phyloP scores from a whole-genome alignment of 768 basidiomycete species.

The Mycena polygramma region DNA sequence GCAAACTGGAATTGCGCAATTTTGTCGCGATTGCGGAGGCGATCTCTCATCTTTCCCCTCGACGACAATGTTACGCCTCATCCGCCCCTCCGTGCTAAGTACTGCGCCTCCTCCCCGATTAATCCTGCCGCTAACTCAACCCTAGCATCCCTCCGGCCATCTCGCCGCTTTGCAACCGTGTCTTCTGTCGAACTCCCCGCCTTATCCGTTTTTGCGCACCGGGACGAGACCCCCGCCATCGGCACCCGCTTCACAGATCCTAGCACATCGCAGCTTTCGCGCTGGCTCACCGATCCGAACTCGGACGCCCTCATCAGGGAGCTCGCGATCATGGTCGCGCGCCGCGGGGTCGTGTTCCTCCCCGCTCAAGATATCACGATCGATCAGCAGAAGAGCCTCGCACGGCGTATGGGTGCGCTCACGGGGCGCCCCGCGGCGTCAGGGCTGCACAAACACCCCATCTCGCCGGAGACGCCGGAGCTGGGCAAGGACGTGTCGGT shows the following conservation, averaged over 20 bases:
- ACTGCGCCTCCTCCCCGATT: neutral
- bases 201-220: slow-evolving; percentile 43
- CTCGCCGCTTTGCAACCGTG: neutral
- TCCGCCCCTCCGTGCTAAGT: neutral
- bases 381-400: slow-evolving; percentile 65
- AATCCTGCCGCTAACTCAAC: neutral
- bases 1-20: too few species aligned
- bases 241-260: slow-evolving; percentile 61
- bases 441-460: slow-evolving; percentile 68
- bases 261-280: slow-evolving; percentile 58
- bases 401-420: slow-evolving; percentile 58
- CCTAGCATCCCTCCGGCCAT: neutral
- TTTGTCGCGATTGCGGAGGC: too few species aligned
- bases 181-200: neutral
- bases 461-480: slow-evolving; percentile 61
- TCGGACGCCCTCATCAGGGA: slow-evolving; percentile 65
- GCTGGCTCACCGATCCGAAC: slow-evolving; percentile 57
- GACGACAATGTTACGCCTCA: neutral
- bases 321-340: slow-evolving; percentile 63
- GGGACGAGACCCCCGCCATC: slow-evolving; percentile 59
- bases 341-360: slow-evolving; percentile 77
- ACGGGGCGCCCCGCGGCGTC: slow-evolving; percentile 61
- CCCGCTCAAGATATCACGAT: slow-evolving; percentile 63
- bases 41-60: neutral
- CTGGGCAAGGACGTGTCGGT: slow-evolving; percentile 68